Base-by-base conservation (phyloP, 202 grass and related monocot species). In the Setaria viridis region DNA sequence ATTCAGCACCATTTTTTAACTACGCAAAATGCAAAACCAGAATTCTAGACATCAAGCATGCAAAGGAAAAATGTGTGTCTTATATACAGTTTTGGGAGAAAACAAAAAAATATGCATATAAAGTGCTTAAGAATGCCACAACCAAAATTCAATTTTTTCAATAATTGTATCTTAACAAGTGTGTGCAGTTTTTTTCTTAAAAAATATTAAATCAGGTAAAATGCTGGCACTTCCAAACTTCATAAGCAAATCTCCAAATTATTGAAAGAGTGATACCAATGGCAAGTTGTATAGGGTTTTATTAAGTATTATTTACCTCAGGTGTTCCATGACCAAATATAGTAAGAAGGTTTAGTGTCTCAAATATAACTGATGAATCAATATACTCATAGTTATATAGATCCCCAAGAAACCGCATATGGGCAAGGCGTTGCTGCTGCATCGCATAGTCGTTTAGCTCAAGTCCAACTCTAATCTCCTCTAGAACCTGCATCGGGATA, bases 401-500 rank as follows among this genome's bases (percentile, higher is more conserved):
- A 81, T 95, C 94, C 46, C 94, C 94, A 29, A 95, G 83, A 83
- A 95, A 91, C 51, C 91, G 81, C 94, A 93, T 89, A 68, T 93
- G 91, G 51, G 94, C 91, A 87, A 95, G 91, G 25, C 85, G 84
- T 33, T 82, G 46, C 0, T 72, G 70, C 29, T 72, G 70, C 70
- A 50, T 72, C 7, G 45, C 70, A 29, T 72, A 93, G 85, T 95
- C 85, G 85, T 95, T 95, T 82, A 95, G 48, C 74, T 95, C 94
- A 80, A 95, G 70, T 46, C 94, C 91, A 76, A 89, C 65, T 83
- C 91, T 89, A 69, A 93, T 90, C 85, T 96, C 94, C 79, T 96
- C 94, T 51, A 96, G 78, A 73, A 96, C 89, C 94, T 96, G 74
- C 80, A 84, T 68, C 57, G 16, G 70, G 58, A 68, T 41, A 59